Evolutionary conservation across 2,329 filamentous ascomycete species (phyloP), one percentile per base, ranked within the genome.

Genomic region (Taxawa tesnikishii): DNA sequence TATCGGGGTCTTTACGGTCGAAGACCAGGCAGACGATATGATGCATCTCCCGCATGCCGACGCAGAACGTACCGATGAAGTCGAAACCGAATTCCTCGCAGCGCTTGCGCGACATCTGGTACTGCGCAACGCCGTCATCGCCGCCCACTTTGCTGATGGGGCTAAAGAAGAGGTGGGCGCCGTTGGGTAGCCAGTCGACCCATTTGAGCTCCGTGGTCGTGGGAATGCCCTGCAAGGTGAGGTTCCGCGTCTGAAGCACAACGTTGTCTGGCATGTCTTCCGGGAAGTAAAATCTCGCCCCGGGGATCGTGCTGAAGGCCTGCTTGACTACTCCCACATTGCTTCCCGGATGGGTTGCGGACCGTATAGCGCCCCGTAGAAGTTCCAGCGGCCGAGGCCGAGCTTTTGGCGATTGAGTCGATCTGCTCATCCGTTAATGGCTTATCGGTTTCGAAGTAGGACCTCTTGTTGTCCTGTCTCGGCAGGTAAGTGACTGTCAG

Each of bases 1-100:
- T 41, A 1, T 60, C 54, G 1, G 52, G 41, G 19, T 65, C 53
- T 23, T 55, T 53, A 4, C 60, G 53, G 38, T 73, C 58, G 43
- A 66, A 73, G 10, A 70, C 57, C 26, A 73, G 63, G 36, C 65
- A 65, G 3, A 68, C 60, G 36, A 72, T 70, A 43, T 70, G 62
- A 44, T 71, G 67, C 57, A 71, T 70, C 47, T 71, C 67, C 8
- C 67, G 55, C 38, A 63, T 58, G 7, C 65, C 65, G 4, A 71
- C 58, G 28, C 58, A 59, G 31, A 71, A 65, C 2, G 63, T 64
- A 3, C 60, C 59, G 34, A 71, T 63, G 30, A 68, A 60, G 41
- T 71, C 66, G 31, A 71, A 58, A 1, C 62, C 62, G 25, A 56
- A 53, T 36, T 66, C 55, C n/a, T 51, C 43, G 17, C 39, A 41